Evolutionary conservation across 345 rosid species (phyloP).

Genomic region (Pistacia vera): DNA sequence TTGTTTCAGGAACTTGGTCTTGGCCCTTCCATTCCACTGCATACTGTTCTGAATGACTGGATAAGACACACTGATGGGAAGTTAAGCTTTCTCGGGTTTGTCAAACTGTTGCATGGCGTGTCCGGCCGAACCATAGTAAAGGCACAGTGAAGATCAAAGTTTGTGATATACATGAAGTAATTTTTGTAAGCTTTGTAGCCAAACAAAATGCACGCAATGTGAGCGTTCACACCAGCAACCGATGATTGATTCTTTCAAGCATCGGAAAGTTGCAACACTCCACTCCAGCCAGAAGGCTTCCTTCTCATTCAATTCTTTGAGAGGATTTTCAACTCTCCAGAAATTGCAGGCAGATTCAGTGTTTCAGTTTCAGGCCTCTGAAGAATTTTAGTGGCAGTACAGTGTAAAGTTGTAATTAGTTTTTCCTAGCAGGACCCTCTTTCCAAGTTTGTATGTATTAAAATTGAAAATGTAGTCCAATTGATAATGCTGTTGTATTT

Average conservation of each 20-base stretch:
- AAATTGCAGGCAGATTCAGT: slow-evolving; percentile 10
- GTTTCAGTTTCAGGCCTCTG: neutral
- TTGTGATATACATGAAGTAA: neutral
- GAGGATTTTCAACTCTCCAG: slow-evolving; percentile 19
- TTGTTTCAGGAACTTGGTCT: slow-evolving; percentile 92
- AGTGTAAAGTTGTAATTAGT: slow-evolving; percentile 26
- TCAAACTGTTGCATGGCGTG: slow-evolving; percentile 78
- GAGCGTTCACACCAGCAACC: neutral
- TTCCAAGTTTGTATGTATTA: neutral
- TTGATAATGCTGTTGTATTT: neutral
- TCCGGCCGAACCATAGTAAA: slow-evolving; percentile 53
- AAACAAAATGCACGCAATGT: neutral
- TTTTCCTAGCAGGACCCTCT: neutral
- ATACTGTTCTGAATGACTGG: slow-evolving; percentile 90
- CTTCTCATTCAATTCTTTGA: slow-evolving; percentile 12
- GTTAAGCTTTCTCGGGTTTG: slow-evolving; percentile 90
- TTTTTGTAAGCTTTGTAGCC: neutral
- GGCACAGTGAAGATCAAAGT: slow-evolving; percentile 30
- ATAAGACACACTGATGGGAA: slow-evolving; percentile 89
- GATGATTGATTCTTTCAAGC: neutral
- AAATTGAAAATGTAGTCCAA: neutral
- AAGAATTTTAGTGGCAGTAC: slow-evolving; percentile 19
- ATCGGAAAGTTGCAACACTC: neutral
- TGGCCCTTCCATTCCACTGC: slow-evolving; percentile 87
- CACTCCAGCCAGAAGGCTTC: slow-evolving; percentile 8